Evolutionary conservation across 805 yeast genomes (phyloP), one percentile per base, ranked within the genome.

Genomic region (Allodekkera sacchari): DNA sequence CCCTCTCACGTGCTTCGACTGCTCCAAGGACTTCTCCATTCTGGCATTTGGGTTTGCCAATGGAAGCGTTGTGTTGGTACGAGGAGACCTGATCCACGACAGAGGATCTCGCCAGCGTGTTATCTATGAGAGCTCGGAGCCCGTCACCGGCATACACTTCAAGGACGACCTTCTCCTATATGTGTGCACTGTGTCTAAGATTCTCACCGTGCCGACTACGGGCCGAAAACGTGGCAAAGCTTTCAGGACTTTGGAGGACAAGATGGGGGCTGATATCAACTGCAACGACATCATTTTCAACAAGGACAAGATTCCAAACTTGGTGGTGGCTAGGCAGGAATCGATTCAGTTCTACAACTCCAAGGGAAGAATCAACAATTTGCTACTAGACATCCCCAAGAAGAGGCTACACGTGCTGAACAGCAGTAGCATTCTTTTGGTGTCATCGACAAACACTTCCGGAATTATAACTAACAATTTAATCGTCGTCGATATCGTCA

Each of bases 21-120:
- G 68, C 30, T 67, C 76, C 11, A 43, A 53, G 2, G 76, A 71
- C 37, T 69, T 78, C 38, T 66, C 83, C 3, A 71, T 83, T 21
- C 52, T 81, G 5, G 88, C 82, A 0, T 58, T 83, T 28, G 95
- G 95, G 0, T 83, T 75, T 45, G 79, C 88, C 10, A 80, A 87
- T 52, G 98, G 98, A 3, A 66, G 75, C 14, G 85, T 88, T 3
- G 61, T 88, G 2, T 59, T 88, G 6, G 72, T 88, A 0, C 61
- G 97, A 39, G 98, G 98, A 7, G 97, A 92, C 53, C 54, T 92
- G 20, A 43, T 84, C 6, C 74, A 87, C 44, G 98, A 92, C 49
- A 63, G 95, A 36, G 97, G 97, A 0, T 76, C 95, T 7, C 72
- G 92, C 41, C 97, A 89, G 47, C 63, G 96, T 18, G 53, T 80